These are phyloP conservation scores for Phytophthora kernoviae DNA, from an alignment of 352 stramenopile genomes.

Conservation along the genomic window DNA sequence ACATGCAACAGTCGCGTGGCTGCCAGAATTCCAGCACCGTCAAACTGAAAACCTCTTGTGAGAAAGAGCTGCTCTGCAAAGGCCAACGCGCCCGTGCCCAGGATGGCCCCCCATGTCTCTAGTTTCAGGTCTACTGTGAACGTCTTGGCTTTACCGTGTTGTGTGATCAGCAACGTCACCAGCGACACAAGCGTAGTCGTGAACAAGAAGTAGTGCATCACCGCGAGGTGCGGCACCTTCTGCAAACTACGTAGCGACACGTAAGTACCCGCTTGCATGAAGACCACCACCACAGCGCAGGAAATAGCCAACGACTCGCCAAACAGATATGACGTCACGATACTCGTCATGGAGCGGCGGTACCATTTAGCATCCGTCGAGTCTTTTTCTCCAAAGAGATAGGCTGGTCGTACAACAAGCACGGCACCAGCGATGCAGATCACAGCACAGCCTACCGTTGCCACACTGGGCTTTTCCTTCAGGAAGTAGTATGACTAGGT, in stretches of 20 bases:
- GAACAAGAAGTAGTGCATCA: constrained; percentile 69
- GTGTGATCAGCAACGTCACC: constrained; percentile 24
- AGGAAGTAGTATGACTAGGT: constrained; percentile 44
- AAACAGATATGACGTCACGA: constrained; percentile 34
- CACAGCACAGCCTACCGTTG: constrained; percentile 39
- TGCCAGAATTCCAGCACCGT: constrained; percentile 53
- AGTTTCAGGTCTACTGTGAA: constrained; percentile 26
- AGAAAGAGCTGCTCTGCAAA: constrained; percentile 64
- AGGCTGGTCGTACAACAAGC: constrained; percentile 48
- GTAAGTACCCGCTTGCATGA: constrained; percentile 45
- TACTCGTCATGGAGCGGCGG: constrained; percentile 29
- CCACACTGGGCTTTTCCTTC: constrained; percentile 41
- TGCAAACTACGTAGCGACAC: constrained; percentile 50
- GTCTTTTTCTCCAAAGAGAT: constrained; percentile 45
- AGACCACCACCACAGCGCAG: constrained; percentile 35
- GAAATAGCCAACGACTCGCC: constrained; percentile 33
- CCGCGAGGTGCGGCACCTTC: constrained; percentile 54
- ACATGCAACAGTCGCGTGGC: constrained; percentile 58
- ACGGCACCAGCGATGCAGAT: constrained; percentile 52
- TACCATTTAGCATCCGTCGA: constrained; percentile 33
- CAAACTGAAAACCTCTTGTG: constrained; percentile 67
- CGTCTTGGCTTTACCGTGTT: constrained; percentile 27
- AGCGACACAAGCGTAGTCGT: constrained; percentile 46
- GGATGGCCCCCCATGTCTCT: constrained; percentile 31
- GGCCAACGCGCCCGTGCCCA: constrained; percentile 44